These are phyloP conservation scores for Myxozyma udenii DNA, from an alignment of 805 yeast species.

Conservation along the genomic window DNA sequence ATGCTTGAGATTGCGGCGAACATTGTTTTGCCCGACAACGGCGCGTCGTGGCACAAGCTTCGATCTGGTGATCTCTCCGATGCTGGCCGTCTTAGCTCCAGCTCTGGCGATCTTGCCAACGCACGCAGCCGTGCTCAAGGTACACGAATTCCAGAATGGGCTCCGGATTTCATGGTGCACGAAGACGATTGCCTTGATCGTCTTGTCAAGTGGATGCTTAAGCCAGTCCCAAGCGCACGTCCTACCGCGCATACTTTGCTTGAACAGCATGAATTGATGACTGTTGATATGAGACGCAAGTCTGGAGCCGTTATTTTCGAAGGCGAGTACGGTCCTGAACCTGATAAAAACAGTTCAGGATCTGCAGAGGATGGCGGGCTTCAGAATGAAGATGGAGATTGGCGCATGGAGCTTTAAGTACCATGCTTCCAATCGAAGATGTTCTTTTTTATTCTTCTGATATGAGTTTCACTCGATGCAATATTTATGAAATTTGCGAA, in stretches of 20 bases:
- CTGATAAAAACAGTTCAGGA: constrained; percentile 38
- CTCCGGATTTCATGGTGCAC: constrained; percentile 77
- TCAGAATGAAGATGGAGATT: constrained; percentile 30
- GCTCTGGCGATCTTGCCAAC: constrained; percentile 57
- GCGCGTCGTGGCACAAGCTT: constrained; percentile 92
- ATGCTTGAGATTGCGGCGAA: constrained; percentile 96
- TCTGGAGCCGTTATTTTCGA: constrained; percentile 94
- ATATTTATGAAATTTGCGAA: no score
- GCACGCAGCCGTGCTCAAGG: constrained; percentile 24
- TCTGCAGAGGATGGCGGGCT: constrained; percentile 10
- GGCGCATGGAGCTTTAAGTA: constrained; percentile 29
- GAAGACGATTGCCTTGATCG: constrained; percentile 58
- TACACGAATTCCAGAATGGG: constrained; percentile 62
- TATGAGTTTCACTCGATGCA: not conserved
- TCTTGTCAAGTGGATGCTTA: constrained; percentile 83
- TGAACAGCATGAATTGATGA: constrained; percentile 64
- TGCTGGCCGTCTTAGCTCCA: constrained; percentile 46
- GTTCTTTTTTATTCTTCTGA: not conserved
- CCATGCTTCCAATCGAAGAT: not conserved
- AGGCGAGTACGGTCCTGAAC: constrained; percentile 89
- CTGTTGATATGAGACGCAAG: constrained; percentile 75
- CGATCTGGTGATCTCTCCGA: constrained; percentile 94
- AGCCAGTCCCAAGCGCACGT: constrained; percentile 73
- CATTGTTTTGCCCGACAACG: constrained; percentile 91
- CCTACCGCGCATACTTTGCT: constrained; percentile 79